phyloP scores from a whole-genome alignment of 2,329 filamentous ascomycete species.

The Arthroderma sp. region DNA sequence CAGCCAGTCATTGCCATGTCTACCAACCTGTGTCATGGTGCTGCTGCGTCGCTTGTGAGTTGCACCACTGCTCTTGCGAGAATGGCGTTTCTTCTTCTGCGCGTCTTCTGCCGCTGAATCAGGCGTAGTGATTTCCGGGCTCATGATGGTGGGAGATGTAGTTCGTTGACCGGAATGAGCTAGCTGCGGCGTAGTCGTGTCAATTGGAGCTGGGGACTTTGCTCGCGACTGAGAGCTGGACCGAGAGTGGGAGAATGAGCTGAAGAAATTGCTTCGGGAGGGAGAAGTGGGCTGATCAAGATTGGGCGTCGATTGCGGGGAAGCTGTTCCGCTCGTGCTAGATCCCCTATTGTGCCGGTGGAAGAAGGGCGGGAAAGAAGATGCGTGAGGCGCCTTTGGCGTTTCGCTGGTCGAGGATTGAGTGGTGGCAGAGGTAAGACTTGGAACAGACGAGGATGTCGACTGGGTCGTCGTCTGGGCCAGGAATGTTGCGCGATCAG shows the following conservation, averaged over 20 bases:
- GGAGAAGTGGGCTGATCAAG: not conserved
- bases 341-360: not conserved
- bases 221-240: conserved; percentile 13
- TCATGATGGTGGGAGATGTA: conserved; percentile 15
- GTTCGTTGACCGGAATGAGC: conserved; percentile 9
- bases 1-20: conserved; percentile 42
- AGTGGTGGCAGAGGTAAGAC: not conserved
- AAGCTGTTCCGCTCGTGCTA: not conserved
- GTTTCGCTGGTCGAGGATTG: not conserved
- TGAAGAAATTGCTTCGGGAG: not conserved
- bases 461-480: not conserved
- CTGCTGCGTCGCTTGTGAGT: conserved; percentile 31
- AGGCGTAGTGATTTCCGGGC: conserved; percentile 2
- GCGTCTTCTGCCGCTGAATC: not conserved
- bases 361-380: not conserved
- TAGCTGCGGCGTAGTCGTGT: not conserved
- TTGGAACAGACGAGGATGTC: not conserved
- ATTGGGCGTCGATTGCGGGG: not conserved
- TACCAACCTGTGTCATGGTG: conserved; percentile 36
- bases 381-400: not conserved
- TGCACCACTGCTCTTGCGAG: conserved; percentile 19
- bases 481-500: not conserved
- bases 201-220: conserved; percentile 8
- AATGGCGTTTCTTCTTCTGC: conserved; percentile 12
- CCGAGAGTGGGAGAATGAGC: conserved; percentile 6